phyloP scores from a whole-genome alignment of 257 asterid genomes.

The Solanum ossicruentum region DNA sequence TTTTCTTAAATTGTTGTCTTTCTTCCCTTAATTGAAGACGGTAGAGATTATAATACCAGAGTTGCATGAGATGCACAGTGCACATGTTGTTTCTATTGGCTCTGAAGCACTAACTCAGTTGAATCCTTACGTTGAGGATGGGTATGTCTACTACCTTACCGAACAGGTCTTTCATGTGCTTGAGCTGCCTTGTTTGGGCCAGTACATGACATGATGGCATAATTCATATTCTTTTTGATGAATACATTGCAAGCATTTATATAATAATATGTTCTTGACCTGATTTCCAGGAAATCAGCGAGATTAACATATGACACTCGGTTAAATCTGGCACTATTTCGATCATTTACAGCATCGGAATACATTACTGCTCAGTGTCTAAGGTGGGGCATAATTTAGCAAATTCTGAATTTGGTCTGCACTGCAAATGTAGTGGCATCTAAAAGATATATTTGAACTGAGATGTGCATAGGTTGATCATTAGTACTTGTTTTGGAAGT shows the following conservation, averaged over 20 bases:
- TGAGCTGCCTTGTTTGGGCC: neutral
- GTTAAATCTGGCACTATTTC: constrained; percentile 69
- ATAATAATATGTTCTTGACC: neutral
- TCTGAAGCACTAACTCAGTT: constrained; percentile 59
- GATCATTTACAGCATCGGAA: constrained; percentile 66
- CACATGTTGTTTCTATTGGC: constrained; percentile 83
- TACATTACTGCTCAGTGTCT: constrained; percentile 93
- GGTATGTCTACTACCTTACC: constrained; percentile 36
- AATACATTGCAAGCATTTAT: neutral
- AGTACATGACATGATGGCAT: neutral
- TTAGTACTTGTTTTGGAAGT: neutral
- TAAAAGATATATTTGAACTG: neutral
- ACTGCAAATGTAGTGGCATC: neutral
- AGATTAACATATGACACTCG: constrained; percentile 57
- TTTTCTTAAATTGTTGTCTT: neutral
- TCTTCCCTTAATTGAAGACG: constrained; percentile 27
- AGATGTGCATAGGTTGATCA: neutral
- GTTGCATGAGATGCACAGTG: constrained; percentile 81
- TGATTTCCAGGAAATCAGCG: constrained; percentile 35
- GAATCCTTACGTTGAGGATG: constrained; percentile 73
- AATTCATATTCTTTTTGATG: neutral
- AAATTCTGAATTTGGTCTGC: neutral
- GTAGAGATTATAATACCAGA: constrained; percentile 85
- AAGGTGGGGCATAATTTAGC: constrained; percentile 28
- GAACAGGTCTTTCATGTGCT: neutral